phyloP scores from a whole-genome alignment of 805 yeast genomes.

The Clavispora vitiphila region DNA sequence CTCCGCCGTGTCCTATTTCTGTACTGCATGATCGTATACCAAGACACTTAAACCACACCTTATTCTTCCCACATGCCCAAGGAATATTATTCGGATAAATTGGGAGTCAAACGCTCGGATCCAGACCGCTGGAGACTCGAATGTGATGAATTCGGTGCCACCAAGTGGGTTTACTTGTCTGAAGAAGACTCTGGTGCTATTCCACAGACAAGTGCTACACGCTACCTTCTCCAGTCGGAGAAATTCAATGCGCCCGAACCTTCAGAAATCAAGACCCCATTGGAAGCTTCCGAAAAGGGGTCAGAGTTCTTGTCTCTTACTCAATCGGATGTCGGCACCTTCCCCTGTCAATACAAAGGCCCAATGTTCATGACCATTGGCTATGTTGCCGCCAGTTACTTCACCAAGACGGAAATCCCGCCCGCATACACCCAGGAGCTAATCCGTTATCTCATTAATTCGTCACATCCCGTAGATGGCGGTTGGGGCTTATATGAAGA shows the following conservation, averaged over 20 bases:
- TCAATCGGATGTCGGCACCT: slow-evolving; percentile 76
- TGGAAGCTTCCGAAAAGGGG: slow-evolving; percentile 66
- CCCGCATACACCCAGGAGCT: slow-evolving; percentile 63
- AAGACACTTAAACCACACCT: neutral
- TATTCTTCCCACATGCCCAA: neutral
- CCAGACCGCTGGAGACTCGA: slow-evolving; percentile 67
- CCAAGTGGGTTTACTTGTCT: slow-evolving; percentile 69
- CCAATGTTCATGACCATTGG: slow-evolving; percentile 98
- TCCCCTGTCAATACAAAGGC: slow-evolving; percentile 92
- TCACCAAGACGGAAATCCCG: slow-evolving; percentile 63
- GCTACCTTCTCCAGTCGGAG: slow-evolving; percentile 47
- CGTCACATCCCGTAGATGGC: slow-evolving; percentile 97
- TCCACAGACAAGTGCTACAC: slow-evolving; percentile 52
- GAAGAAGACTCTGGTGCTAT: slow-evolving; percentile 33
- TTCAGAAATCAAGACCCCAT: slow-evolving; percentile 39
- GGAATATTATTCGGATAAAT: slow-evolving; percentile 57
- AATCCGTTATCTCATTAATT: slow-evolving; percentile 80
- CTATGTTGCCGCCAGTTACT: slow-evolving; percentile 68
- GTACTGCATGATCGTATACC: neutral
- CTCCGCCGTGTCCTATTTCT: too few species aligned
- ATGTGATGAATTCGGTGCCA: slow-evolving; percentile 68
- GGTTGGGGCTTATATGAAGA: slow-evolving; percentile 97
- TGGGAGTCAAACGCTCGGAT: slow-evolving; percentile 69
- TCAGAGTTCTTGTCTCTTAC: slow-evolving; percentile 61
- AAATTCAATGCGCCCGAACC: slow-evolving; percentile 36